Conservation (phyloP, 495 filamentous ascomycete genomes). For the Penicillium macrosclerotiorum region DNA sequence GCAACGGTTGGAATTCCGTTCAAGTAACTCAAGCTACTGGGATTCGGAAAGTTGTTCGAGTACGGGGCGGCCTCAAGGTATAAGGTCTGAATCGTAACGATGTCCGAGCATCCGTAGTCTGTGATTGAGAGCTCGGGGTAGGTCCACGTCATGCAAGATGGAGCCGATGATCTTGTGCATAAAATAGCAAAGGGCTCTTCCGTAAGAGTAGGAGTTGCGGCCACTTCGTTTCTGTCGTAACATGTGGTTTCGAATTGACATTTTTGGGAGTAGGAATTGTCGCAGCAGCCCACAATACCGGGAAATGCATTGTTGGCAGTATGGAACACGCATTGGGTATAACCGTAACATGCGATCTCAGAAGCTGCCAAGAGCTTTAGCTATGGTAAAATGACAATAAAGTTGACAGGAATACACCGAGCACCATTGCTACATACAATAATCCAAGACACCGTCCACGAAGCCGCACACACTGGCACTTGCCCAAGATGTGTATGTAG, state of each 20-base stretch:
- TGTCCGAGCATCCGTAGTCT: constrained; percentile 10
- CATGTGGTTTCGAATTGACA: constrained; percentile 13
- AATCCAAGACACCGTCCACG: constrained; percentile 3
- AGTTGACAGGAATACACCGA: background rate
- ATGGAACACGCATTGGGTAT: constrained; percentile 13
- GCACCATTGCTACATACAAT: background rate
- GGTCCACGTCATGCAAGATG: constrained; percentile 9
- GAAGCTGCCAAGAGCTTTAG: background rate
- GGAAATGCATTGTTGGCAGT: constrained; percentile 8
- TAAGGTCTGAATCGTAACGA: background rate
- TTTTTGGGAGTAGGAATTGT: background rate
- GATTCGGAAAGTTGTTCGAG: background rate
- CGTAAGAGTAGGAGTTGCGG: constrained; percentile 5
- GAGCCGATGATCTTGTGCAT: background rate
- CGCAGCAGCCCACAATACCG: constrained; percentile 13
- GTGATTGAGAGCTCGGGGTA: constrained; percentile 11
- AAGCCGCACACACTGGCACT: constrained; percentile 12
- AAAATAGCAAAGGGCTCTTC: constrained; percentile 3
- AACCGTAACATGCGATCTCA: background rate
- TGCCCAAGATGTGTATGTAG: constrained; percentile 5
- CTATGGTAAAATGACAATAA: background rate
- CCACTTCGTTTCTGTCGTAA: constrained; percentile 6
- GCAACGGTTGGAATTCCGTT: background rate
- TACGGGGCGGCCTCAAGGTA: constrained; percentile 2
- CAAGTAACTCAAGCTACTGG: background rate